Conservation (phyloP, 371 early-diverging fungal species). For the Circinella minor region DNA sequence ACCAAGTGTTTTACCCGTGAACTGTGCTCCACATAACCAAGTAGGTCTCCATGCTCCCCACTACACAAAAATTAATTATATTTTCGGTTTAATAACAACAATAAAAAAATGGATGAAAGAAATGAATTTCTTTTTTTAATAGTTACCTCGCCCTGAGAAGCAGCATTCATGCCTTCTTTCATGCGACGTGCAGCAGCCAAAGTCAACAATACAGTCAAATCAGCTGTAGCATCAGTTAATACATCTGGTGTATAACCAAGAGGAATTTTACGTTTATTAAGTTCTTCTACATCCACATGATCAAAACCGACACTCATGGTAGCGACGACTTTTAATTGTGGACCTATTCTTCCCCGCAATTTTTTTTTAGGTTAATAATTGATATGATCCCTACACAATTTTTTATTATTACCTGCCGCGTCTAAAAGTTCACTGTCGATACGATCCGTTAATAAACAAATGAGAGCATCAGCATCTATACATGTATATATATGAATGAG, state of each 20-base stretch:
- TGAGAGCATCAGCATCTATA: constrained; percentile 62
- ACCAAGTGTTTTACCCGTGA: constrained; percentile 80
- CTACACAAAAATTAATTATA: constrained; percentile 18
- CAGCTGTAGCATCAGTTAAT: constrained; percentile 88
- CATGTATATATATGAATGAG: not conserved
- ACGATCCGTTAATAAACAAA: constrained; percentile 75
- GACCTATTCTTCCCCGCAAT: constrained; percentile 29
- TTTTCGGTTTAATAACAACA: not conserved
- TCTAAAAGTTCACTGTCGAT: constrained; percentile 74
- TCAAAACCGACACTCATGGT: constrained; percentile 87
- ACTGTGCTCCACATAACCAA: constrained; percentile 78
- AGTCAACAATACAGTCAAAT: constrained; percentile 76
- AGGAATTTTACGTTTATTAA: constrained; percentile 51
- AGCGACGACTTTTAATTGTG: constrained; percentile 65
- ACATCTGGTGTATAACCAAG: constrained; percentile 91
- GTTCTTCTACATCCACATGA: constrained; percentile 69
- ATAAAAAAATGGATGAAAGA: no score
- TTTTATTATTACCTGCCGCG: constrained; percentile 51
- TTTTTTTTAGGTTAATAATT: not conserved
- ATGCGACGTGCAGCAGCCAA: constrained; percentile 75
- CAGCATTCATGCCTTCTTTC: constrained; percentile 62
- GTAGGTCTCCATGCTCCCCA: constrained; percentile 75
- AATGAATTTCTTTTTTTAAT: not conserved
- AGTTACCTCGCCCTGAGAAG: constrained; percentile 53
- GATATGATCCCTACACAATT: not conserved